Conservation (phyloP, 1,139 yeast genomes). For the Kodamaea plutei region DNA sequence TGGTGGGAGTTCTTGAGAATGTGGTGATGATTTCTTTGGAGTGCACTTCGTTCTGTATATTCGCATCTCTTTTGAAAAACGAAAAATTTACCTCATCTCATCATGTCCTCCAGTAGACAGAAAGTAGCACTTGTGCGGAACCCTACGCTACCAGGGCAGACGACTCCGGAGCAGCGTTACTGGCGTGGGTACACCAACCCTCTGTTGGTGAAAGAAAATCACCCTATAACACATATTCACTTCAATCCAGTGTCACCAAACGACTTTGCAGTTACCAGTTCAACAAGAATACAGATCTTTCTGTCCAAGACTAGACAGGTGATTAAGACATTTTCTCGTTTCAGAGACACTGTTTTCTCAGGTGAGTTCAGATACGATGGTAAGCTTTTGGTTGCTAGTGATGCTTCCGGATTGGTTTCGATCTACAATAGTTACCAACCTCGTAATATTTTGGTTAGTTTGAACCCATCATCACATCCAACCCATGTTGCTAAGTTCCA, state of each 20-base stretch:
- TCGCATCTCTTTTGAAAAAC: neutral
- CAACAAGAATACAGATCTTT: slow-evolving; percentile 87
- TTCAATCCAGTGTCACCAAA: slow-evolving; percentile 86
- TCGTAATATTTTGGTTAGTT: slow-evolving; percentile 70
- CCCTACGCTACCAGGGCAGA: slow-evolving; percentile 71
- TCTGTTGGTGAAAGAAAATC: slow-evolving; percentile 88
- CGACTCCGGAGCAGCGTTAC: slow-evolving; percentile 90
- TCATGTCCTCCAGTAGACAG: slow-evolving; percentile 77
- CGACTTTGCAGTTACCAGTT: slow-evolving; percentile 91
- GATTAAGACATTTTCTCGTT: slow-evolving; percentile 80
- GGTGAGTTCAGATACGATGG: slow-evolving; percentile 86
- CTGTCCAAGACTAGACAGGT: slow-evolving; percentile 93
- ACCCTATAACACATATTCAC: slow-evolving; percentile 80
- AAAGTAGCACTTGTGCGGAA: slow-evolving; percentile 66
- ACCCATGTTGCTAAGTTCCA: slow-evolving; percentile 94
- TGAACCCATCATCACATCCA: slow-evolving; percentile 80
- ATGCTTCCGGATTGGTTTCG: slow-evolving; percentile 83
- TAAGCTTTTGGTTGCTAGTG: slow-evolving; percentile 78
- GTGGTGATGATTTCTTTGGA: too few species aligned
- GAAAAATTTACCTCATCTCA: slow-evolving; percentile 9
- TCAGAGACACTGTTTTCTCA: slow-evolving; percentile 84
- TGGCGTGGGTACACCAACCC: slow-evolving; percentile 88
- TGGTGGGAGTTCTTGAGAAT: too few species aligned
- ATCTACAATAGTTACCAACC: slow-evolving; percentile 79
- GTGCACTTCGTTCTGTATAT: too few species aligned